Base-by-base conservation (phyloP, 177 flowering plant species). In the Tripterygium wilfordii region DNA sequence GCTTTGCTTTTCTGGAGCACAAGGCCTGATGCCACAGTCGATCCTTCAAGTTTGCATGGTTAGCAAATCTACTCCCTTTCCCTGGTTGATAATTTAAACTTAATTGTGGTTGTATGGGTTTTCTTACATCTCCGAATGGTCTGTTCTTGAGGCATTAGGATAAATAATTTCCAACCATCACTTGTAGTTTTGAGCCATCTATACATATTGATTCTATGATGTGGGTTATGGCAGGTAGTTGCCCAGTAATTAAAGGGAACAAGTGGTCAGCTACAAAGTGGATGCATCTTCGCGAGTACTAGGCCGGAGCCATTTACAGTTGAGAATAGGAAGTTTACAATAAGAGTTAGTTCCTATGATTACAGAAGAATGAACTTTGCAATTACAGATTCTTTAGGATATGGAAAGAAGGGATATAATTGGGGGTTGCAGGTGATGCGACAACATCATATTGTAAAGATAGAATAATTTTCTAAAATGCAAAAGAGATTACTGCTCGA, bases 1-100 rank as follows among this genome's bases (percentile, higher is more conserved):
- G 97, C 96, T 28, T 70, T 92, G 56, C 88, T 89, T 28, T 92
- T 92, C 70, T 89, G 97, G 97, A 84, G 92, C 70, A 82, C 78
- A 89, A 78, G 63, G 52, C 91, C 99, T 31, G 97, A 92, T 68
- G 86, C 89, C 10, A 69, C 85, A 19, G 44, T 81, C 35, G 99
- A 94, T 71, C 85, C 90, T 25, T 57, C 83, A 56, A 94, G 99
- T 65, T 73, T 89, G 71, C 99, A 94, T 55, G 96, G 98, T 91
- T 43, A 63, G 82, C 60, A 35, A n/a, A 40, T 55, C 3, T 52
- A 42, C 29, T 12, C 2, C 24, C 14, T 23, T 19, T 13, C 8
- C 19, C 1, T 20, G 13, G 9, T 21, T 40, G 26, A 25, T 49
- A 49, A n/a, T 16, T 36, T 36, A 10, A 1, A 10, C 36, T 36